These are phyloP conservation scores for Lathyrus aphaca DNA, from an alignment of 306 rosid species.

Conservation along the genomic window DNA sequence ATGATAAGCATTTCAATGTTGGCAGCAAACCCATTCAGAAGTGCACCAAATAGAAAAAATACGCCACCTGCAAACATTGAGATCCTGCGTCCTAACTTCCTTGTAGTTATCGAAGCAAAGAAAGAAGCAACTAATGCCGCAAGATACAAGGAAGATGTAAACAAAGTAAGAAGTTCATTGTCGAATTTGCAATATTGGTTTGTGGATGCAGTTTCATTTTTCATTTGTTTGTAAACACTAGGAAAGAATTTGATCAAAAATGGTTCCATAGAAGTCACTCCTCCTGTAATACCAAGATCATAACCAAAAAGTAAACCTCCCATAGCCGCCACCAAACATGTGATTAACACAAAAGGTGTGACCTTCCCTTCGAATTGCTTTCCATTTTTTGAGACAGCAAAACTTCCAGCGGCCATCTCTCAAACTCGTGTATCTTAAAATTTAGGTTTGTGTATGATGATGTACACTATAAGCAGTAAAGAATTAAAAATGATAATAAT, in stretches of 20 bases:
- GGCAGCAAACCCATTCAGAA: conserved; percentile 26
- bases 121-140: conserved; percentile 16
- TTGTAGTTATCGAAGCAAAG: conserved; percentile 32
- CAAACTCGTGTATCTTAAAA: neutral
- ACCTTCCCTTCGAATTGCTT: conserved; percentile 26
- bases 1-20: neutral
- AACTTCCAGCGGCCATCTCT: conserved; percentile 23
- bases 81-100: conserved; percentile 19
- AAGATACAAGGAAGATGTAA: neutral
- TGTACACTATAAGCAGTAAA: too few relatives aligned
- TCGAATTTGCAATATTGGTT: neutral
- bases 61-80: conserved; percentile 38
- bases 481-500: too few relatives aligned
- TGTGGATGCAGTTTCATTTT: neutral
- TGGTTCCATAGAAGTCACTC: conserved; percentile 4
- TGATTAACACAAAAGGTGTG: conserved; percentile 21
- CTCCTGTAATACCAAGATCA: neutral
- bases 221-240: neutral
- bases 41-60: conserved; percentile 31
- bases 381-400: neutral
- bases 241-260: neutral
- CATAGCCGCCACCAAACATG: conserved; percentile 39
- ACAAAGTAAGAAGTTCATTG: neutral
- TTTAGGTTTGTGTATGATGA: neutral
- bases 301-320: conserved; percentile 36